Conservation (phyloP, 352 stramenopile genomes). For the Thalassiosira hispida region DNA sequence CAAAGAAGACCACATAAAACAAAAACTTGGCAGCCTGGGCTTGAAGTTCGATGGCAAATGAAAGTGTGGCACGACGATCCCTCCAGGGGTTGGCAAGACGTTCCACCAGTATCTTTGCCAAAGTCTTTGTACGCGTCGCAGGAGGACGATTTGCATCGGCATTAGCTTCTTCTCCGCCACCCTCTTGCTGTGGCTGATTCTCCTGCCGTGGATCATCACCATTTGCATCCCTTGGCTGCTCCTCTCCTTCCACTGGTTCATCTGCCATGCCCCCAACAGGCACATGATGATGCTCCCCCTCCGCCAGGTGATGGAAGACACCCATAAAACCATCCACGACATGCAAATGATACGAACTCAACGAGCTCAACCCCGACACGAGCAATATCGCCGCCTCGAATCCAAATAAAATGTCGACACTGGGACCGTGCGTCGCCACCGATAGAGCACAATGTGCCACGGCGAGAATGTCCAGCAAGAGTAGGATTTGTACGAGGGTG, state of each 20-base stretch:
- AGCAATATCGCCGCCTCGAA: slow-evolving; percentile 97
- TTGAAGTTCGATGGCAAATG: slow-evolving; percentile 96
- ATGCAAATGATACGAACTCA: slow-evolving; percentile 90
- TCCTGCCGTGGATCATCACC: background rate
- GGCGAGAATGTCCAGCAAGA: slow-evolving; percentile 88
- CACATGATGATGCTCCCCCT: slow-evolving; percentile 53
- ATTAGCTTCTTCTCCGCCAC: background rate
- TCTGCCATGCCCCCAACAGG: slow-evolving; percentile 37
- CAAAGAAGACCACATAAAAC: slow-evolving; percentile 97
- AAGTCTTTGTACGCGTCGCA: slow-evolving; percentile 10
- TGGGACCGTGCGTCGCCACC: slow-evolving; percentile 85
- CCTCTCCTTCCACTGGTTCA: slow-evolving; percentile 3
- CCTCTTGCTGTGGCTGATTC: background rate
- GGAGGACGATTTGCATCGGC: background rate
- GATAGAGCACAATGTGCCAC: slow-evolving; percentile 88
- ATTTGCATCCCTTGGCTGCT: background rate
- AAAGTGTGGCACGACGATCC: slow-evolving; percentile 82
- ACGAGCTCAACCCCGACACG: slow-evolving; percentile 90
- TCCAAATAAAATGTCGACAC: slow-evolving; percentile 94
- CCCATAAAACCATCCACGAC: slow-evolving; percentile 89
- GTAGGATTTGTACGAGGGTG: slow-evolving; percentile 89
- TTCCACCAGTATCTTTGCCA: slow-evolving; percentile 43
- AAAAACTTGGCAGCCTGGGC: slow-evolving; percentile 95
- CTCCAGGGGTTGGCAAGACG: slow-evolving; percentile 71
- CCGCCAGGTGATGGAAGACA: slow-evolving; percentile 56